phyloP scores from a whole-genome alignment of 257 asterid species.

The Lycium barbarum region DNA sequence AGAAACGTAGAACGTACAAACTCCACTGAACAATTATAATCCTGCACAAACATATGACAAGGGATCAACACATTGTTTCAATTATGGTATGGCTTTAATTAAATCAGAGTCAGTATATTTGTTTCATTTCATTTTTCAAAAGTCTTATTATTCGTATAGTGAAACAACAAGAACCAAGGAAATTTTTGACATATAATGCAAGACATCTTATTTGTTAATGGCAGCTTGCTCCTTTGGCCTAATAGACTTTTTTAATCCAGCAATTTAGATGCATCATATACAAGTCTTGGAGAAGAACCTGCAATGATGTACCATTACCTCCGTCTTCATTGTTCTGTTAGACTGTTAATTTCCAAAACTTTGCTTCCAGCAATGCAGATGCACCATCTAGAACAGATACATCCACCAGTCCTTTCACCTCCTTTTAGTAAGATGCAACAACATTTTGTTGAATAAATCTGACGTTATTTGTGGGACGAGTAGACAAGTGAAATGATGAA shows the following conservation, averaged over 20 bases:
- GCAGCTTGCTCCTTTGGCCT: background rate
- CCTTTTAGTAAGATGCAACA: conserved; percentile 22
- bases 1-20: conserved; percentile 91
- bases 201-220: background rate
- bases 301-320: conserved; percentile 7
- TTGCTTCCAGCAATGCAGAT: background rate
- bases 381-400: conserved; percentile 14
- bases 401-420: background rate
- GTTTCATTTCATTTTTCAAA: conserved; percentile 7
- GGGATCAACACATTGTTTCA: background rate
- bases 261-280: conserved; percentile 18
- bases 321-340: background rate
- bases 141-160: background rate
- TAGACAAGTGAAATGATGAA: conserved; percentile 14
- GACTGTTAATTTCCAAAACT: background rate
- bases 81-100: background rate
- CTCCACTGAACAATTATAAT: conserved; percentile 82
- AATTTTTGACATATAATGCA: background rate
- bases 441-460: background rate
- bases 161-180: conserved; percentile 25
- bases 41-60: conserved; percentile 54
- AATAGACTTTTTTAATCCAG: background rate
- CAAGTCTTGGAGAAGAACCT: conserved; percentile 26
- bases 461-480: background rate
- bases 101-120: background rate